Percentiles rank a stretch among this genome's conserved stretches.
These are phyloP conservation scores for Colletotrichum somersetense DNA, from an alignment of 2,329 filamentous ascomycete genomes.

Conservation along the genomic window DNA sequence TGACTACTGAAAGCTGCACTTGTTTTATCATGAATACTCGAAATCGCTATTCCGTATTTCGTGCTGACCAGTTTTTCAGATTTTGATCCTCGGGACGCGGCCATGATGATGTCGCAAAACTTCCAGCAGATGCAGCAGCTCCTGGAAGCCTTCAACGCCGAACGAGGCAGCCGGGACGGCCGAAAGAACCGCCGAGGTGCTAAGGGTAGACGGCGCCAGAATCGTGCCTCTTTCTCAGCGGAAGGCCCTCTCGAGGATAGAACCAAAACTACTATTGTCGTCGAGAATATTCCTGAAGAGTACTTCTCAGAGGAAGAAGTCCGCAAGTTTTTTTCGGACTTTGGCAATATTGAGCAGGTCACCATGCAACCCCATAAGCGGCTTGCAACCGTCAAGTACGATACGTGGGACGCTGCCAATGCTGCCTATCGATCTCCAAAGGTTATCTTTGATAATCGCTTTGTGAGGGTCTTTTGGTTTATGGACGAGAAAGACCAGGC, in stretches of 20 bases:
- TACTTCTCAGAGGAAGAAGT: slow-evolving; percentile 75
- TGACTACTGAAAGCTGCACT: slow-evolving; percentile 48
- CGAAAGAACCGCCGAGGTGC: slow-evolving; percentile 48
- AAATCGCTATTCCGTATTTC: neutral
- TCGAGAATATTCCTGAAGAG: slow-evolving; percentile 83
- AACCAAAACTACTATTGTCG: slow-evolving; percentile 76
- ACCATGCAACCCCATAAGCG: slow-evolving; percentile 75
- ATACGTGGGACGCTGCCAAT: slow-evolving; percentile 74
- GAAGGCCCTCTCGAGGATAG: slow-evolving; percentile 73
- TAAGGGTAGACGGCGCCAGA: slow-evolving; percentile 35
- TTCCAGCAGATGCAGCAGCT: slow-evolving; percentile 41
- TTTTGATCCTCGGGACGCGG: slow-evolving; percentile 42
- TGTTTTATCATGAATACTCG: neutral
- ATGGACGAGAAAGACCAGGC: slow-evolving; percentile 62
- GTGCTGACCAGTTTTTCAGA: slow-evolving; percentile 35
- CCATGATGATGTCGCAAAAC: slow-evolving; percentile 41
- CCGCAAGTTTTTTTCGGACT: slow-evolving; percentile 77
- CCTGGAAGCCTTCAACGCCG: slow-evolving; percentile 44
- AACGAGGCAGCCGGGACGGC: slow-evolving; percentile 40
- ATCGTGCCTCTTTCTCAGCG: slow-evolving; percentile 71
- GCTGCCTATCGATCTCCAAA: slow-evolving; percentile 82
- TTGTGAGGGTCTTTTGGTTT: slow-evolving; percentile 87
- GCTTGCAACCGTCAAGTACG: slow-evolving; percentile 77
- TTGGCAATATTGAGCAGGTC: slow-evolving; percentile 75
- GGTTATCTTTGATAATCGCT: slow-evolving; percentile 86